These are phyloP conservation scores for Eimeria acervulina DNA, from an alignment of 169 alveolate genomes.

Conservation along the genomic window DNA sequence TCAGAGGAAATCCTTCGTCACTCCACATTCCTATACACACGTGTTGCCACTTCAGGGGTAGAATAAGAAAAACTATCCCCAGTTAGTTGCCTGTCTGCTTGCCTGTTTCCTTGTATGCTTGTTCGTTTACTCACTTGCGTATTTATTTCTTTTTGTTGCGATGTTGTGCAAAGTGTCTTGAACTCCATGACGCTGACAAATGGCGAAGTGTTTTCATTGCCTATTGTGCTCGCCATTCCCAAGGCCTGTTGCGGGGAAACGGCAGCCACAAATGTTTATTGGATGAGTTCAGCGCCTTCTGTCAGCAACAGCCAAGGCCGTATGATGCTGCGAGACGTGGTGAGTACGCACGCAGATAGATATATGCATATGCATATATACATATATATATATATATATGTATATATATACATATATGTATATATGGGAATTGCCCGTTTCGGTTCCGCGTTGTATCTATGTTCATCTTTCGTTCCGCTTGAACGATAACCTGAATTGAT, in stretches of 20 bases:
- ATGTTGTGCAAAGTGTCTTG: constrained; percentile 69
- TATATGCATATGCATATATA: no score
- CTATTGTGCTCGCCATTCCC: constrained; percentile 84
- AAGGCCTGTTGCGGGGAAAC: constrained; percentile 70
- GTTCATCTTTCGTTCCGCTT: no score
- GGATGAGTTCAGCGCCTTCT: constrained; percentile 49
- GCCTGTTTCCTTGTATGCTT: not conserved
- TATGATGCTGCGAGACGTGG: constrained; percentile 36
- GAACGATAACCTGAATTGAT: no score
- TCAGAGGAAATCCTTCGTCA: not conserved
- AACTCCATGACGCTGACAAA: constrained; percentile 73
- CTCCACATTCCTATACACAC: no score
- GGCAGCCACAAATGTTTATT: constrained; percentile 52
- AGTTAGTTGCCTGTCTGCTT: not conserved
- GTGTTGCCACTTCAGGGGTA: no score
- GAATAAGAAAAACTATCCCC: no score
- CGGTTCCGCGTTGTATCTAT: no score
- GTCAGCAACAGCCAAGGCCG: constrained; percentile 3
- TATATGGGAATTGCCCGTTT: no score
- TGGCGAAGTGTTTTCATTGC: constrained; percentile 86
- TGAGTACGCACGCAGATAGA: no score
- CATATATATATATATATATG: no score
- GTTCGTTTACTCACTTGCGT: not conserved
- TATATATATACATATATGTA: no score
- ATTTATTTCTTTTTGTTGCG: not conserved